Evolutionary conservation across 768 basidiomycete species (phyloP).

Genomic region (Calocera viscosa): DNA sequence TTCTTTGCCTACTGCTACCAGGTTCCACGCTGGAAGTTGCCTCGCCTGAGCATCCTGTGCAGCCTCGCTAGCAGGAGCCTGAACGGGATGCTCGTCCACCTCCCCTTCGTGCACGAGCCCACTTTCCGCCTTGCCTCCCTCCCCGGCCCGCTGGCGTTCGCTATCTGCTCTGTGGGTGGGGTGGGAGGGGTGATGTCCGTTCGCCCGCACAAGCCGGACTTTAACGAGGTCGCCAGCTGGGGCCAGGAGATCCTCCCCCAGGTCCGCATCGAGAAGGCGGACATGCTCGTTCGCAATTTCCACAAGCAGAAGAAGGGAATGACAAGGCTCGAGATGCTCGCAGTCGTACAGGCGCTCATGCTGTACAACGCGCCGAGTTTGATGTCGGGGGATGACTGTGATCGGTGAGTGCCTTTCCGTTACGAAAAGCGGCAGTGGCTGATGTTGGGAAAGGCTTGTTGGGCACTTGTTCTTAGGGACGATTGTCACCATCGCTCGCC

Average conservation of each 20-base stretch:
- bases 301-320: slow-evolving; percentile 11
- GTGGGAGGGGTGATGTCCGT: neutral
- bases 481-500: slow-evolving; percentile 27
- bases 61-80: slow-evolving; percentile 28
- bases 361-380: slow-evolving; percentile 25
- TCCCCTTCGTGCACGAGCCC: slow-evolving; percentile 29
- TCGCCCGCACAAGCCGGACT: slow-evolving; percentile 9
- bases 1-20: slow-evolving; percentile 27
- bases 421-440: slow-evolving; percentile 8
- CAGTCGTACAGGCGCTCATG: slow-evolving; percentile 18
- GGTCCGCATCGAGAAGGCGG: slow-evolving; percentile 27
- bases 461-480: slow-evolving; percentile 25
- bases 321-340: slow-evolving; percentile 1
- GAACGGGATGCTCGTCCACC: slow-evolving; percentile 26
- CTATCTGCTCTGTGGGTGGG: slow-evolving; percentile 29
- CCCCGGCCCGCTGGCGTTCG: slow-evolving; percentile 28
- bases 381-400: slow-evolving; percentile 19
- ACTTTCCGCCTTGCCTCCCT: slow-evolving; percentile 27
- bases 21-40: slow-evolving; percentile 28
- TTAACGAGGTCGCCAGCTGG: slow-evolving; percentile 16
- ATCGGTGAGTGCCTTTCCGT: neutral
- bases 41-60: slow-evolving; percentile 24
- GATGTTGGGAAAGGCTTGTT: slow-evolving; percentile 18
- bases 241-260: slow-evolving; percentile 19
- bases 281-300: slow-evolving; percentile 27